Evolutionary conservation across 257 asterid species (phyloP).

Genomic region (Penstemon newberryi): DNA sequence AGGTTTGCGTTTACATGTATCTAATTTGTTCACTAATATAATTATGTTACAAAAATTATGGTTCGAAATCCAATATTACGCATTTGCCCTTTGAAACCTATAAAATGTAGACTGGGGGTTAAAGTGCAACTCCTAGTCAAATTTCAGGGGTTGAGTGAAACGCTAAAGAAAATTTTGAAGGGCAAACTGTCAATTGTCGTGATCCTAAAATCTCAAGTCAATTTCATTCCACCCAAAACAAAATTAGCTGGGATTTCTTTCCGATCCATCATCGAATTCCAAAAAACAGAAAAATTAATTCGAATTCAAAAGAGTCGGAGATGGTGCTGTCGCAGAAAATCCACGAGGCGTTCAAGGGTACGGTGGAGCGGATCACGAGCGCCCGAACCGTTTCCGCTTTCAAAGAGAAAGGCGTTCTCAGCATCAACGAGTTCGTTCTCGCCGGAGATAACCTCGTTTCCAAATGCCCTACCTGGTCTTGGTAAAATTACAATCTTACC

Average conservation of each 20-base stretch:
- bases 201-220: too few species aligned
- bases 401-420: constrained; percentile 96
- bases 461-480: constrained; percentile 98
- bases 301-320: constrained; percentile 11
- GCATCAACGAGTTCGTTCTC: constrained; percentile 80
- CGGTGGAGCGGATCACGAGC: constrained; percentile 88
- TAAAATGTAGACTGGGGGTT: too few species aligned
- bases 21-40: too few species aligned
- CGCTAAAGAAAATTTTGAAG: too few species aligned
- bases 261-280: constrained; percentile 8
- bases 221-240: too few species aligned
- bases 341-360: constrained; percentile 87
- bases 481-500: constrained; percentile 40
- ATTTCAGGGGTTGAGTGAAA: too few species aligned
- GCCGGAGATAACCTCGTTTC: constrained; percentile 99
- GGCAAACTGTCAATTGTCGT: too few species aligned
- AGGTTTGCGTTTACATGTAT: too few species aligned
- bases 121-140: too few species aligned
- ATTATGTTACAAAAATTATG: too few species aligned
- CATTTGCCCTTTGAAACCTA: too few species aligned
- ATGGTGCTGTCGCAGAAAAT: constrained; percentile 80
- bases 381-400: constrained; percentile 96
- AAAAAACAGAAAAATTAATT: background rate
- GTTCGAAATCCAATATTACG: too few species aligned
- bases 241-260: background rate